A percentile compares a stretch with the other conserved stretches of the same genome.
Evolutionary conservation across 257 asterid species (phyloP).

Genomic region (Nicotiana attenuata): DNA sequence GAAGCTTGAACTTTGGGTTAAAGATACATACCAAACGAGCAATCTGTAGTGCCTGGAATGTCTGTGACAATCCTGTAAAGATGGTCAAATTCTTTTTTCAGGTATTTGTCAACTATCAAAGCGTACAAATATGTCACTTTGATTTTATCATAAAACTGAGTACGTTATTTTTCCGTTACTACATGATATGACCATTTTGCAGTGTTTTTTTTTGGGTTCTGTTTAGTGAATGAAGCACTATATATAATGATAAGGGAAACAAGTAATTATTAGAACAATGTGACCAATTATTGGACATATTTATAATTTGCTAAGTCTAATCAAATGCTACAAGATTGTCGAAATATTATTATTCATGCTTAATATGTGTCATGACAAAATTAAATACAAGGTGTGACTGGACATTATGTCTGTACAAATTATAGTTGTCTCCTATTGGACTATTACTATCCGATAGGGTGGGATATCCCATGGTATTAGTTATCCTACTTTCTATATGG

Average conservation of each 20-base stretch:
- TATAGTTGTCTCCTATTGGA: too few relatives aligned
- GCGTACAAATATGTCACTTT: not conserved
- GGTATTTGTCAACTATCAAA: not conserved
- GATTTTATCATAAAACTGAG: not conserved
- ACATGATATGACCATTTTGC: not conserved
- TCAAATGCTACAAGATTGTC: not conserved
- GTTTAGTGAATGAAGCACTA: not conserved
- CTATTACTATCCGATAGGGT: too few relatives aligned
- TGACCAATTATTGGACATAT: not conserved
- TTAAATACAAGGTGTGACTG: too few relatives aligned
- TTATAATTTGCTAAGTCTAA: not conserved
- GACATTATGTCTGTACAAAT: too few relatives aligned
- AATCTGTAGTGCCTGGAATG: slow-evolving; percentile 87
- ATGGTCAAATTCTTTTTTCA: slow-evolving; percentile 13
- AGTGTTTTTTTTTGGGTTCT: not conserved
- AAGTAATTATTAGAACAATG: not conserved
- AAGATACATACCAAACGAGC: slow-evolving; percentile 64
- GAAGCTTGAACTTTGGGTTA: not conserved
- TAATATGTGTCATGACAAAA: too few relatives aligned
- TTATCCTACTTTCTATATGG: too few relatives aligned
- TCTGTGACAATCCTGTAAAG: slow-evolving; percentile 76
- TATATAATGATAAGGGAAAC: not conserved
- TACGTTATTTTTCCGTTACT: not conserved
- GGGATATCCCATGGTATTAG: too few relatives aligned
- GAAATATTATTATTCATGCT: too few relatives aligned